Evolutionary conservation across 1,139 yeast species (phyloP).

Genomic region (Wickerhamomyces sp.): DNA sequence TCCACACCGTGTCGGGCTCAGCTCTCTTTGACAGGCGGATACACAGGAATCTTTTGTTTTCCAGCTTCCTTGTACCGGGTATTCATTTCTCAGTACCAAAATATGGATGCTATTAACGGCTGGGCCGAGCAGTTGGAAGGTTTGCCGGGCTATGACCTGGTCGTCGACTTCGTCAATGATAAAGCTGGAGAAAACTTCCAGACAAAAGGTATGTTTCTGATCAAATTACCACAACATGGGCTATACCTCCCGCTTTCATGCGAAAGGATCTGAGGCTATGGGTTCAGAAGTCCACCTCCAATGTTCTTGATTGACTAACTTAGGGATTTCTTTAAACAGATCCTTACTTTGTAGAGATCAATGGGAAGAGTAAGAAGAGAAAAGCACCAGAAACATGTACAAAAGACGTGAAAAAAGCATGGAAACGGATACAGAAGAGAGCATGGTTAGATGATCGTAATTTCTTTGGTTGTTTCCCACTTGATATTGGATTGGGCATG

Average conservation of each 20-base stretch:
- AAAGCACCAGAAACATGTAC: slow-evolving; percentile 55
- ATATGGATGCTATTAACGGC: slow-evolving; percentile 17
- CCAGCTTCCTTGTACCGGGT: too few relatives aligned
- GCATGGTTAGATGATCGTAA: slow-evolving; percentile 90
- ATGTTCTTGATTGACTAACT: not conserved
- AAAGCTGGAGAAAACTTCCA: slow-evolving; percentile 58
- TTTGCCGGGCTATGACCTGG: slow-evolving; percentile 53
- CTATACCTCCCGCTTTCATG: too few relatives aligned
- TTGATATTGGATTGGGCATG: slow-evolving; percentile 74
- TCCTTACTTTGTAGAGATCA: slow-evolving; percentile 57
- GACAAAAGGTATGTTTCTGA: slow-evolving; percentile 38
- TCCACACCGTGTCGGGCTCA: too few relatives aligned
- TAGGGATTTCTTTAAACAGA: slow-evolving; percentile 29
- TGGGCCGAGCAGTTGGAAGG: slow-evolving; percentile 35
- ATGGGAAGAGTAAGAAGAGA: slow-evolving; percentile 49
- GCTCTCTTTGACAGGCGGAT: too few relatives aligned
- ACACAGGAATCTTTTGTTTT: too few relatives aligned
- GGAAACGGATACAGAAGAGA: slow-evolving; percentile 65
- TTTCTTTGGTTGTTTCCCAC: slow-evolving; percentile 68
- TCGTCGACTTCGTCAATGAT: slow-evolving; percentile 55
- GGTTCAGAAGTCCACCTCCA: not conserved
- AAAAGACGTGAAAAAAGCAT: slow-evolving; percentile 57
- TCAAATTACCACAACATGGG: too few relatives aligned
- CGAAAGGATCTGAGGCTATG: too few relatives aligned
- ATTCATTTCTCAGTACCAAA: too few relatives aligned